Conservation (phyloP, 2,329 filamentous ascomycete genomes). For the Aspergillus udagawae region DNA sequence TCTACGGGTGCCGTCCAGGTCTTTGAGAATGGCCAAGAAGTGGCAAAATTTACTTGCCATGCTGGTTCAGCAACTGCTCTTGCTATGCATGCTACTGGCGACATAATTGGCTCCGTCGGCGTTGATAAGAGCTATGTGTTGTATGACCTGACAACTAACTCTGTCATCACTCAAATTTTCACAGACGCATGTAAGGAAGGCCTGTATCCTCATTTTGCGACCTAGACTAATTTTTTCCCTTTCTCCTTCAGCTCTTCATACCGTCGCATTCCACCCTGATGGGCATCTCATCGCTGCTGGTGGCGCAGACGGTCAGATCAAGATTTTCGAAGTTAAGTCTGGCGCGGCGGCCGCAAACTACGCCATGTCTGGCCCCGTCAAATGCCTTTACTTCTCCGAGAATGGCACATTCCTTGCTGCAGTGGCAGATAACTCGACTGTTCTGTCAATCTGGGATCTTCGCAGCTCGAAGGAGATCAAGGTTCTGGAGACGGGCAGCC, state of each 20-base stretch:
- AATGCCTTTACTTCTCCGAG: slow-evolving; percentile 81
- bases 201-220: slow-evolving; percentile 2
- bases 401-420: slow-evolving; percentile 96
- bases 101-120: slow-evolving; percentile 81
- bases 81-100: slow-evolving; percentile 75
- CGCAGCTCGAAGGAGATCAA: slow-evolving; percentile 80
- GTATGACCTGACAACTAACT: slow-evolving; percentile 69
- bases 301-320: slow-evolving; percentile 73
- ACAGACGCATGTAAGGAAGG: slow-evolving; percentile 66
- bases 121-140: slow-evolving; percentile 89
- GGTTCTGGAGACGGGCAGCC: slow-evolving; percentile 76
- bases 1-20: slow-evolving; percentile 75
- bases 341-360: slow-evolving; percentile 75
- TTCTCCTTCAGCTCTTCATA: slow-evolving; percentile 59
- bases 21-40: slow-evolving; percentile 66
- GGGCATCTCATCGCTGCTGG: slow-evolving; percentile 90
- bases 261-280: slow-evolving; percentile 88
- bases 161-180: slow-evolving; percentile 72
- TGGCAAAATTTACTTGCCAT: slow-evolving; percentile 72
- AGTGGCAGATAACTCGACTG: slow-evolving; percentile 70
- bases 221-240: slow-evolving; percentile 13
- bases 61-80: slow-evolving; percentile 75
- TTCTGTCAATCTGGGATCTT: slow-evolving; percentile 84
- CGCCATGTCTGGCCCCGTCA: slow-evolving; percentile 60
- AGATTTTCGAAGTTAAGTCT: slow-evolving; percentile 82